These are phyloP conservation scores for Hyaloscypha finlandica DNA, from an alignment of 495 filamentous ascomycete species.

Conservation along the genomic window DNA sequence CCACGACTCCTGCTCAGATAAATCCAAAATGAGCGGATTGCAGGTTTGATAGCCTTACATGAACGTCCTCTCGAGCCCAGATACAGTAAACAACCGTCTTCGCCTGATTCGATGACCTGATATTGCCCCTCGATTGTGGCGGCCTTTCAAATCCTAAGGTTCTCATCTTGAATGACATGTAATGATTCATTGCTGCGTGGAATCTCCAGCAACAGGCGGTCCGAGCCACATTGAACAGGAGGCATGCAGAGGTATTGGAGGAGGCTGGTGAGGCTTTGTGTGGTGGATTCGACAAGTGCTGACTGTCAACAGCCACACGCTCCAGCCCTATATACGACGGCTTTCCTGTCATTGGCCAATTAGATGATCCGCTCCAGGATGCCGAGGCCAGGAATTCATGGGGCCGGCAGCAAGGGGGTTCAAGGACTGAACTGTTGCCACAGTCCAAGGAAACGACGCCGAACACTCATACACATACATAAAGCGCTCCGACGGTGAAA, in stretches of 20 bases:
- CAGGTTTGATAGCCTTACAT: background rate
- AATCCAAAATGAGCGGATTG: background rate
- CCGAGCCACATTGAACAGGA: background rate
- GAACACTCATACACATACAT: background rate
- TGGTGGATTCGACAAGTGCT: conserved; percentile 8
- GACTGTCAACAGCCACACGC: conserved; percentile 6
- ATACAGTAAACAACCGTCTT: background rate
- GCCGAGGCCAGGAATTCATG: background rate
- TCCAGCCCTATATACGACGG: conserved; percentile 6
- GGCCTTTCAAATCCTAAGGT: background rate
- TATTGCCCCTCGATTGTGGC: background rate
- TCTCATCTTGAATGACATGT: background rate
- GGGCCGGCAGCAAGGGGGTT: background rate
- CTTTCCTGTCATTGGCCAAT: background rate
- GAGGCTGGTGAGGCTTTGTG: background rate
- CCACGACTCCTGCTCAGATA: background rate
- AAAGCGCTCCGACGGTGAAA: background rate
- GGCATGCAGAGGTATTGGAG: background rate
- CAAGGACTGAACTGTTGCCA: background rate
- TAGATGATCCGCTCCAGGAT: background rate
- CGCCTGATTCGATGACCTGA: background rate
- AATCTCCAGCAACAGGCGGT: background rate
- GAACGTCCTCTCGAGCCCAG: background rate
- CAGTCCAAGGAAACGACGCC: background rate
- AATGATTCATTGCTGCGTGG: background rate